phyloP scores from a whole-genome alignment of 208 protist species.

The Angomonas deanei region DNA sequence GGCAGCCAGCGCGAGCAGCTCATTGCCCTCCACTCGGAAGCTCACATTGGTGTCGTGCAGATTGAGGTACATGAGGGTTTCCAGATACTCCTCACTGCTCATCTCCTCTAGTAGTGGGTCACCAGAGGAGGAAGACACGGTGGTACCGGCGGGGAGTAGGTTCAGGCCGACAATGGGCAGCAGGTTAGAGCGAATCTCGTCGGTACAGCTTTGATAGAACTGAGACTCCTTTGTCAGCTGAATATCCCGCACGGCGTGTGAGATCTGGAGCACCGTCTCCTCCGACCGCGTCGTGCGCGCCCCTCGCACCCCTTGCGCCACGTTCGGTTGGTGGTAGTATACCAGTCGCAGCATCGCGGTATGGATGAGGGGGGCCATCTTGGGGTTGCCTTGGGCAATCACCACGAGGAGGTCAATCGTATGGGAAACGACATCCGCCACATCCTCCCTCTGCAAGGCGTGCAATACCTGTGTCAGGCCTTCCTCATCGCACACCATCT shows the following conservation, averaged over 20 bases:
- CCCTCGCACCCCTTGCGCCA: background rate
- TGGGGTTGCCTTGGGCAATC: conserved; percentile 60
- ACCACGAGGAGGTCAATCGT: conserved; percentile 59
- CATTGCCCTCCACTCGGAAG: conserved; percentile 69
- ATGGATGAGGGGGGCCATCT: conserved; percentile 37
- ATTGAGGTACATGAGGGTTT: conserved; percentile 54
- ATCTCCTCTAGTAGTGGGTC: conserved; percentile 27
- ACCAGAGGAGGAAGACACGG: background rate
- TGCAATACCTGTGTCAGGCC: conserved; percentile 51
- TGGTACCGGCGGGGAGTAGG: background rate
- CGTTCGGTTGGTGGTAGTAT: background rate
- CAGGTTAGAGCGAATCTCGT: conserved; percentile 11
- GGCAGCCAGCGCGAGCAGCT: conserved; percentile 56
- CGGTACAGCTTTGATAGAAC: conserved; percentile 16
- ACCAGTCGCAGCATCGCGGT: conserved; percentile 45
- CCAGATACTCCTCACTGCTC: conserved; percentile 35
- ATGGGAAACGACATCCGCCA: conserved; percentile 31
- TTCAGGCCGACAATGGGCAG: conserved; percentile 31
- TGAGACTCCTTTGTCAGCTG: conserved; percentile 59
- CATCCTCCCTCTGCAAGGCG: conserved; percentile 46
- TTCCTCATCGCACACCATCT: conserved; percentile 80
- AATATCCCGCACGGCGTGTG: conserved; percentile 49
- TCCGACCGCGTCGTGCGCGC: background rate
- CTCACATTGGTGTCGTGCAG: conserved; percentile 43
- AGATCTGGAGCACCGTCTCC: conserved; percentile 43